phyloP scores from a whole-genome alignment of 352 stramenopile genomes.

The Phytophthora litchii region DNA sequence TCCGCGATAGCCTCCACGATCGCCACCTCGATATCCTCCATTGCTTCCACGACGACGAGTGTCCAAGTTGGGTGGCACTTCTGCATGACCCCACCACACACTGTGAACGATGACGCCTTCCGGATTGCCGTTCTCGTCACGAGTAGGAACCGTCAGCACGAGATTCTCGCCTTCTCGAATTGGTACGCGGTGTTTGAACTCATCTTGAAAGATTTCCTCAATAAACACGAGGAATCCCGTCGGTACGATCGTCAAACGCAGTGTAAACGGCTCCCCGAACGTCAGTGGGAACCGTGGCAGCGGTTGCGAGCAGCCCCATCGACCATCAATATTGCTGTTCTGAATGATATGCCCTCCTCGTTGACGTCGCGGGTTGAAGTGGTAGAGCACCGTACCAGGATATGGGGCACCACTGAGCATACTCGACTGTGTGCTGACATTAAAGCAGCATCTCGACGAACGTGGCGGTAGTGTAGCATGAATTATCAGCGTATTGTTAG shows the following conservation, averaged over 20 bases:
- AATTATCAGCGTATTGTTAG: conserved; percentile 88
- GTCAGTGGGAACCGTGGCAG: conserved; percentile 67
- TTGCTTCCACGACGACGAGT: conserved; percentile 49
- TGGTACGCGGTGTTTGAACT: conserved; percentile 87
- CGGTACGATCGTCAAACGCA: conserved; percentile 72
- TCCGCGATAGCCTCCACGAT: conserved; percentile 48
- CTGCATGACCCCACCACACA: conserved; percentile 85
- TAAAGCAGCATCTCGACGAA: conserved; percentile 77
- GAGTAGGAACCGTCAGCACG: conserved; percentile 72
- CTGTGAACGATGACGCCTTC: conserved; percentile 79
- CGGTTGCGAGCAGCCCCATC: conserved; percentile 75
- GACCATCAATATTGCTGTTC: conserved; percentile 84
- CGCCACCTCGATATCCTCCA: conserved; percentile 44
- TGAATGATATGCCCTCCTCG: conserved; percentile 73
- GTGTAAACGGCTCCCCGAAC: conserved; percentile 80
- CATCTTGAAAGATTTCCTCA: conserved; percentile 83
- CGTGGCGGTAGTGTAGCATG: conserved; percentile 70
- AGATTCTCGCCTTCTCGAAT: conserved; percentile 85
- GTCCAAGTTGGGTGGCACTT: conserved; percentile 73
- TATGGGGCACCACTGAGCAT: conserved; percentile 75
- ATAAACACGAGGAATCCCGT: conserved; percentile 82
- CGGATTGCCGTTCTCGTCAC: conserved; percentile 75
- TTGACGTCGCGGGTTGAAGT: conserved; percentile 78
- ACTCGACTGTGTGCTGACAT: conserved; percentile 74
- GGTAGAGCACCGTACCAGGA: conserved; percentile 78